Evolutionary conservation across 805 yeast species (phyloP).

Genomic region (Candida mattraensis): DNA sequence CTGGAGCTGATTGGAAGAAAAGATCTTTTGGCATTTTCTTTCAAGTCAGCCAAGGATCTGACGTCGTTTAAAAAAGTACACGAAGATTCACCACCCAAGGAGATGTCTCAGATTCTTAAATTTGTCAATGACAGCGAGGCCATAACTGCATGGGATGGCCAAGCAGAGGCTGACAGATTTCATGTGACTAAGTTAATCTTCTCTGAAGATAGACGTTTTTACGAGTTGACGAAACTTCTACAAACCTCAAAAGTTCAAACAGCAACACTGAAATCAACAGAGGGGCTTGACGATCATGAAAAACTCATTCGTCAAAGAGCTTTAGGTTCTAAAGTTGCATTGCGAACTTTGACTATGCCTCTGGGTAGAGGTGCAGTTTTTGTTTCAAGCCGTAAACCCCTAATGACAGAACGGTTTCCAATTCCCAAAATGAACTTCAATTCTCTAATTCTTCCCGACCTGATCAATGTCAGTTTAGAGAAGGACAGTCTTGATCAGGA

Average conservation of each 20-base stretch:
- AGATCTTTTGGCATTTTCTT: slow-evolving; percentile 45
- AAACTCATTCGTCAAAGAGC: slow-evolving; percentile 52
- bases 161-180: slow-evolving; percentile 66
- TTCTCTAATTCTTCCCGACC: slow-evolving; percentile 61
- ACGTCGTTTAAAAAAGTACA: slow-evolving; percentile 6
- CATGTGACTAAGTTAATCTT: slow-evolving; percentile 72
- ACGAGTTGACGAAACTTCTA: slow-evolving; percentile 69
- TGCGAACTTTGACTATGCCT: slow-evolving; percentile 74
- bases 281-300: slow-evolving; percentile 52
- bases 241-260: slow-evolving; percentile 69
- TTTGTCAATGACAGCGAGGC: slow-evolving; percentile 44
- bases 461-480: slow-evolving; percentile 60
- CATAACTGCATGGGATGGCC: slow-evolving; percentile 66
- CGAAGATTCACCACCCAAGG: slow-evolving; percentile 31
- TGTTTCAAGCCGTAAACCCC: slow-evolving; percentile 66
- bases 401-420: slow-evolving; percentile 81
- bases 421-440: slow-evolving; percentile 74
- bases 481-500: slow-evolving; percentile 50
- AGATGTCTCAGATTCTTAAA: slow-evolving; percentile 41
- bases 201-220: slow-evolving; percentile 73
- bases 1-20: slow-evolving; percentile 65
- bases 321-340: slow-evolving; percentile 59
- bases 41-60: slow-evolving; percentile 7
- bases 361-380: slow-evolving; percentile 77
- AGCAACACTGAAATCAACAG: slow-evolving; percentile 40